phyloP scores from a whole-genome alignment of 176 grass and related monocot genomes.

The Guadua angustifolia region DNA sequence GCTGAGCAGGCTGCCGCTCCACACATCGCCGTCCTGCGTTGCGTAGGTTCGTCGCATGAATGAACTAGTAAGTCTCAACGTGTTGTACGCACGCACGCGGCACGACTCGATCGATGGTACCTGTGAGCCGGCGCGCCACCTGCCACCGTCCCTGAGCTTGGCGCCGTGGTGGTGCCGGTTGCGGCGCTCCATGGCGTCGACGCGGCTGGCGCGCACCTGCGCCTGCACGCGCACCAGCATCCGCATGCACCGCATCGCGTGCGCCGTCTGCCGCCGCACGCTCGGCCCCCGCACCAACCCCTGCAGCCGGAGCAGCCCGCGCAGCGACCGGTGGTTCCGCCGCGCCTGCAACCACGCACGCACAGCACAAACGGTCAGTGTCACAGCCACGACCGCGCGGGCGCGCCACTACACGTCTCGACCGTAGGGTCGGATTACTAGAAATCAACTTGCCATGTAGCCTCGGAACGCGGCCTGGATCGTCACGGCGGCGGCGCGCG shows the following conservation, averaged over 20 bases:
- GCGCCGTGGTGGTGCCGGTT: conserved; percentile 48
- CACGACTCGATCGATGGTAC: not conserved
- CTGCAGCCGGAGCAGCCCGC: conserved; percentile 84
- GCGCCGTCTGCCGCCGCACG: conserved; percentile 77
- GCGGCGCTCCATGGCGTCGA: conserved; percentile 84
- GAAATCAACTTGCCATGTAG: conserved; percentile 47
- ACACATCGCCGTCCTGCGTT: conserved; percentile 48
- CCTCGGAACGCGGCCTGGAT: conserved; percentile 87
- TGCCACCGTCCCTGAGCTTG: conserved; percentile 35
- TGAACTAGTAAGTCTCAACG: not conserved
- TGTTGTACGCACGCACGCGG: no score
- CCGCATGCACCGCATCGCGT: conserved; percentile 90
- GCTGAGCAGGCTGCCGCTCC: conserved; percentile 74
- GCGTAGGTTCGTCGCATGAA: not conserved
- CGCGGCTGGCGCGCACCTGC: conserved; percentile 73
- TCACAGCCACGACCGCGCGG: not conserved
- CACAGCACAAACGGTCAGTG: not conserved
- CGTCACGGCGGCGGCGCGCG: conserved; percentile 57
- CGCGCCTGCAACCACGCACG: conserved; percentile 46
- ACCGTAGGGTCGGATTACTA: not conserved
- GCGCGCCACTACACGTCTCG: not conserved
- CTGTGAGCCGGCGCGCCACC: conserved; percentile 47
- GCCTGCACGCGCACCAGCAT: conserved; percentile 82
- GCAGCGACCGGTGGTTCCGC: conserved; percentile 76
- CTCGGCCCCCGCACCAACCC: conserved; percentile 63